Conservation (phyloP, 805 yeast genomes). For the Kuraishia capsulata region DNA sequence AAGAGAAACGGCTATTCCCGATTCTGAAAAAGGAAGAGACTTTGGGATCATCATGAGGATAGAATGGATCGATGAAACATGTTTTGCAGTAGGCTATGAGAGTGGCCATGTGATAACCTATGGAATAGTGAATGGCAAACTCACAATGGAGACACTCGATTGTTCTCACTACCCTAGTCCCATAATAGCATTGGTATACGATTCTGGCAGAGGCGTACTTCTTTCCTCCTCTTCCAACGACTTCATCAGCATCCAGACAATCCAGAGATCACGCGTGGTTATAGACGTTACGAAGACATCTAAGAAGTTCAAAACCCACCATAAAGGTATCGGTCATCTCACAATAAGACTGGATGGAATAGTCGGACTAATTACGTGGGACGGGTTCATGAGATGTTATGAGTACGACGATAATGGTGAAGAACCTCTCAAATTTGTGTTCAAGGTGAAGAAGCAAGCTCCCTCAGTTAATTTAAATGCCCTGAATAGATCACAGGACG, state of each 20-base stretch:
- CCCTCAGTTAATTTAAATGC: constrained; percentile 14
- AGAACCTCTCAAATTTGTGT: constrained; percentile 1
- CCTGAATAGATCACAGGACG: constrained; percentile 4
- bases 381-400: constrained; percentile 32
- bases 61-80: constrained; percentile 22
- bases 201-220: constrained; percentile 15
- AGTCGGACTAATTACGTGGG: constrained; percentile 40
- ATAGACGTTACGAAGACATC: constrained; percentile 3
- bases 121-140: constrained; percentile 10
- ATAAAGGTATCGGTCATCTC: constrained; percentile 27
- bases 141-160: constrained; percentile 14
- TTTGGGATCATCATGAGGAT: constrained; percentile 66
- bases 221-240: constrained; percentile 43
- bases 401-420: constrained; percentile 4
- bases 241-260: constrained; percentile 22
- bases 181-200: constrained; percentile 31
- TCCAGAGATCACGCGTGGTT: neutral
- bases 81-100: constrained; percentile 56
- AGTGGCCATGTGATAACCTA: constrained; percentile 49
- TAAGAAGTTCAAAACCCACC: constrained; percentile 9
- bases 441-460: constrained; percentile 13
- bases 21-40: constrained; percentile 18
- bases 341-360: constrained; percentile 8
- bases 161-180: constrained; percentile 46
- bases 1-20: constrained; percentile 7